phyloP scores from a whole-genome alignment of 345 rosid species.

The Cardamine occulta region DNA sequence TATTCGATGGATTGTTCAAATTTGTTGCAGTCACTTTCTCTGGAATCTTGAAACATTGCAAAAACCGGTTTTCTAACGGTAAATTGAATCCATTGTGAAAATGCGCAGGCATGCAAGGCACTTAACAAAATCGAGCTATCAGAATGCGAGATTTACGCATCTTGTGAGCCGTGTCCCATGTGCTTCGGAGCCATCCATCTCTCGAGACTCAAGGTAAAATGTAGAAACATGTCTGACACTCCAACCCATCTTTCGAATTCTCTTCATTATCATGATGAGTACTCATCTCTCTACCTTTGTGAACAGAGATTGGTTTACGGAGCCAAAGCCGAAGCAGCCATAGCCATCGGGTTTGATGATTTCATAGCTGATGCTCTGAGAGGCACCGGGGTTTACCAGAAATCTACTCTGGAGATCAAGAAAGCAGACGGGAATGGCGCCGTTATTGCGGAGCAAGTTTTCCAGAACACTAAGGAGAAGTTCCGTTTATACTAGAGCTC shows the following conservation, averaged over 20 bases:
- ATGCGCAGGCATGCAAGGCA: conserved; percentile 72
- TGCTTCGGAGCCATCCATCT: conserved; percentile 86
- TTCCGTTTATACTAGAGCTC: conserved; percentile 64
- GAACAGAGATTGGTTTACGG: conserved; percentile 77
- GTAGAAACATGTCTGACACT: neutral
- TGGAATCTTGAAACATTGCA: neutral
- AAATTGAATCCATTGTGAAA: neutral
- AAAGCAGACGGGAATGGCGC: conserved; percentile 78
- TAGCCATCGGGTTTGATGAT: conserved; percentile 82
- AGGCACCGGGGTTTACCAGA: conserved; percentile 71
- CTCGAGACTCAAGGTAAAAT: conserved; percentile 66
- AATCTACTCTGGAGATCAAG: conserved; percentile 74
- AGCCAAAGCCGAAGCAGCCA: conserved; percentile 87
- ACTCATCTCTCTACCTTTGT: conserved; percentile 11
- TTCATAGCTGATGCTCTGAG: conserved; percentile 79
- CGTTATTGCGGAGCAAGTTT: conserved; percentile 82
- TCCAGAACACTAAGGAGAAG: conserved; percentile 81
- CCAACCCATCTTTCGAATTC: neutral
- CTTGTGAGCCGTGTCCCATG: conserved; percentile 88
- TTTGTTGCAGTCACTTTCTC: neutral
- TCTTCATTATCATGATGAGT: conserved; percentile 6
- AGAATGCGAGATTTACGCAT: conserved; percentile 78
- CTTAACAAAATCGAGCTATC: conserved; percentile 68
- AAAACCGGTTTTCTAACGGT: neutral
- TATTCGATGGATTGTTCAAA: neutral